A percentile compares a stretch with the other conserved stretches of the same genome.
phyloP scores from a whole-genome alignment of 306 rosid genomes.

The Glycine latifolia region DNA sequence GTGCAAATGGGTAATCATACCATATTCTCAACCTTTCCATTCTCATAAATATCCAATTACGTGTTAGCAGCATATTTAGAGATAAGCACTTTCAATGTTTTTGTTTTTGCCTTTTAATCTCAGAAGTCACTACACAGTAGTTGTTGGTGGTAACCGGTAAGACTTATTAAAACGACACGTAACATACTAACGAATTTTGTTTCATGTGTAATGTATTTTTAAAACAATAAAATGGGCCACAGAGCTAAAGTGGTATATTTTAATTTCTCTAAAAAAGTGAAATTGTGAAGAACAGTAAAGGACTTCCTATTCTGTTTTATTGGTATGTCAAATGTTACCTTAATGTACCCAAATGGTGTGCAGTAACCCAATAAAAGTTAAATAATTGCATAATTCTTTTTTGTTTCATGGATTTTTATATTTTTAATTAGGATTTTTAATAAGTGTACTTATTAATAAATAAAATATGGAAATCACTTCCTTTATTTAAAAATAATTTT shows the following conservation, averaged over 20 bases:
- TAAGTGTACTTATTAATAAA: neutral
- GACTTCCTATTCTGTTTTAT: too few species aligned
- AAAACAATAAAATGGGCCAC: neutral
- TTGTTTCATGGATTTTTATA: neutral
- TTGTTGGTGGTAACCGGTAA: neutral
- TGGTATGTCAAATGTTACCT: neutral
- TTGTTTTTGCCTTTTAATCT: neutral
- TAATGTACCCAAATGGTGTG: neutral
- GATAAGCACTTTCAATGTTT: neutral
- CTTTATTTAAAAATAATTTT: too few species aligned
- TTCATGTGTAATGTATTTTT: neutral
- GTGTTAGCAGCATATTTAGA: slow-evolving; percentile 1
- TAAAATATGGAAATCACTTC: neutral
- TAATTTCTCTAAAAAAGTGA: neutral
- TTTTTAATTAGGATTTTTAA: neutral
- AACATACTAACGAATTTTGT: neutral
- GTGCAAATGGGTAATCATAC: neutral
- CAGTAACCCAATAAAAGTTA: neutral
- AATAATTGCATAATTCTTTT: neutral
- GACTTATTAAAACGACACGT: neutral
- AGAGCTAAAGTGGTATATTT: neutral
- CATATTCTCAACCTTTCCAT: neutral
- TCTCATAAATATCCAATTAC: slow-evolving; percentile 21
- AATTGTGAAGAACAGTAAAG: too few species aligned
- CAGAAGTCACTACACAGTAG: neutral